Evolutionary conservation across 768 basidiomycete species (phyloP), one percentile per base, ranked within the genome.

Genomic region (Russula virescens): DNA sequence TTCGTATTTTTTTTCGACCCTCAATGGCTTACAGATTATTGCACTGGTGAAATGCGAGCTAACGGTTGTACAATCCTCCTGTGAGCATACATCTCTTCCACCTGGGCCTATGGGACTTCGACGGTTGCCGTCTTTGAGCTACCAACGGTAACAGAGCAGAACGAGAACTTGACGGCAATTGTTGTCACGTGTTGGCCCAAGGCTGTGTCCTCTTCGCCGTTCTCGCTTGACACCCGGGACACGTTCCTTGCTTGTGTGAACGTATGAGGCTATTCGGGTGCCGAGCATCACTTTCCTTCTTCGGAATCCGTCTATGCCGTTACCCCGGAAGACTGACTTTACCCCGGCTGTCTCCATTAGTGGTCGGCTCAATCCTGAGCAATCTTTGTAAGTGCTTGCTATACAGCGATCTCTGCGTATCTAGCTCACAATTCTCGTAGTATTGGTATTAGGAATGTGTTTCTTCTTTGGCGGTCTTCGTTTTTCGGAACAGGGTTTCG

Each of bases 381-480:
- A 81, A 81, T 69, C 70, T 78, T 8, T 69, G 76, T 77, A 68
- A 62, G 76, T 67, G 8, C 16, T 18, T 19, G 14, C 34, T 14
- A 31, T 38, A 2, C 18, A 56, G 28, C 18, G n/a, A 48, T 40
- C 42, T 31, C n/a, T 14, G 11, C 18, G 6, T 14, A 31, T 25
- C 58, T 47, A 18, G 42, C 42, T 56, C n/a, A 31, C 49, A 61
- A 13, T 25, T 46, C 55, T 55, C 23, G 18, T 54, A 89, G 87
- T 92, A 38, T 79, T 94, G 54, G 85, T 94, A 19, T 79, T 93
- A 34, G 91, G 91, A 53, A 91, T 94, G 91, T 92, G 91, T 69
- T 93, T 93, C 75, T 92, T 93, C 67, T 89, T 88, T 23, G 91
- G 90, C 60, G 91, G 91, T 21, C 75, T 85, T 55, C 82, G 82